Conservation (phyloP, 257 asterid species). For the Ilex aquifolium region DNA sequence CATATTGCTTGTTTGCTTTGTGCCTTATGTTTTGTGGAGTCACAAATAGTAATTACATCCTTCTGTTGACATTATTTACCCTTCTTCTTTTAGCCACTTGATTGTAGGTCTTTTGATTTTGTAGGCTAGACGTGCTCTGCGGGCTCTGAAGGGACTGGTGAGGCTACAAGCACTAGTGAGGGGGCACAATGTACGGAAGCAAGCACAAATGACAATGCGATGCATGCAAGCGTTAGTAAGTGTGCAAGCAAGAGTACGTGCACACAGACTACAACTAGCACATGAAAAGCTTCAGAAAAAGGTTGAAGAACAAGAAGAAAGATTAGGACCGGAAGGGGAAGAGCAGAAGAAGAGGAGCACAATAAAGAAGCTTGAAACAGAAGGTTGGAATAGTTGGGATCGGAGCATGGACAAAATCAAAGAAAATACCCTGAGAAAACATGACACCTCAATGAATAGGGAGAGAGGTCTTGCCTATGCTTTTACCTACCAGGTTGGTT, state of each 20-base stretch:
- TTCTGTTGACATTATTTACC: no score
- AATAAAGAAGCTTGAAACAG: conserved; percentile 33
- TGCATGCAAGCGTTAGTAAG: conserved; percentile 96
- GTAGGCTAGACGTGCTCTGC: conserved; percentile 84
- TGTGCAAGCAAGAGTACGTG: conserved; percentile 81
- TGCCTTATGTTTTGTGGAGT: no score
- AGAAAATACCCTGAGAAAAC: conserved; percentile 41
- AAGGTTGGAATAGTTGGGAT: conserved; percentile 43
- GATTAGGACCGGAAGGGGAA: conserved; percentile 23
- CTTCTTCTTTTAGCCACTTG: no score
- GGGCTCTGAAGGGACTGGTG: conserved; percentile 85
- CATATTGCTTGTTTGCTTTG: no score
- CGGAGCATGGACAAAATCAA: conserved; percentile 36
- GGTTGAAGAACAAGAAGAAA: conserved; percentile 36
- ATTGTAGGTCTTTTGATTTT: neutral
- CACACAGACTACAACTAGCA: conserved; percentile 56
- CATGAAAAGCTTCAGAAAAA: conserved; percentile 40
- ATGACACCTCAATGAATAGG: conserved; percentile 48
- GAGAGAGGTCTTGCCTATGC: conserved; percentile 79
- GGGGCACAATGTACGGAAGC: conserved; percentile 90
- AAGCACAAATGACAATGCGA: conserved; percentile 93
- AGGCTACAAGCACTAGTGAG: conserved; percentile 93
- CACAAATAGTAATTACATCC: no score
- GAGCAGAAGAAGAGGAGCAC: conserved; percentile 28
- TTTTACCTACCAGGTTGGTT: conserved; percentile 57